Evolutionary conservation across 116 monocot genomes (phyloP).

Genomic region (Phalaenopsis hybrid): DNA sequence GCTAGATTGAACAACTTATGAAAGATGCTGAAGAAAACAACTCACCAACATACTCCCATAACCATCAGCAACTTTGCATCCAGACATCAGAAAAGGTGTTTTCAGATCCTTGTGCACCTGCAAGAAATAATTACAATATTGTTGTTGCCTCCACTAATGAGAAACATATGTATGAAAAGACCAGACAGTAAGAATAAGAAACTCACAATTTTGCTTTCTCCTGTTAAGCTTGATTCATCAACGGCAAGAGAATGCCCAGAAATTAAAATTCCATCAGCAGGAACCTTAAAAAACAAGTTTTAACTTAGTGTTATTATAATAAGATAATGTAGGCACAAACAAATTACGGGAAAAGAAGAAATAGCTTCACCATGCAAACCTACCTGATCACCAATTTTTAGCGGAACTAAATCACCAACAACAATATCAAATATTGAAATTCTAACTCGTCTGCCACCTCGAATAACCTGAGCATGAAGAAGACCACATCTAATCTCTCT

Average conservation of each 20-base stretch:
- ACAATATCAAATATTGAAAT: constrained; percentile 71
- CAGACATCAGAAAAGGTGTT: constrained; percentile 90
- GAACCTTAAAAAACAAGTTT: constrained; percentile 33
- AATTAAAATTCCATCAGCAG: constrained; percentile 69
- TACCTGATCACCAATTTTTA: constrained; percentile 79
- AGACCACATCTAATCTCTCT: not conserved
- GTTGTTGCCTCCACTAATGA: not conserved
- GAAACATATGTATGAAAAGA: not conserved
- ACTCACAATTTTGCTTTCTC: constrained; percentile 69
- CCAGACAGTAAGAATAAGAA: not conserved
- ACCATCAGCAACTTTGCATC: constrained; percentile 99
- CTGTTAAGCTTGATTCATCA: constrained; percentile 84
- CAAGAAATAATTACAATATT: constrained; percentile 6
- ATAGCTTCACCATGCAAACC: not conserved
- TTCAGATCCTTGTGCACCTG: constrained; percentile 82
- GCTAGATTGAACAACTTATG: not conserved
- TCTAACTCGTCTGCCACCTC: constrained; percentile 43
- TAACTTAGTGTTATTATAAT: not conserved
- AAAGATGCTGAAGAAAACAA: not conserved
- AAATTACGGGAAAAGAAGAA: not conserved
- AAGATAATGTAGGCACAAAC: not conserved
- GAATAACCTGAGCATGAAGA: constrained; percentile 36
- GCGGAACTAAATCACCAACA: constrained; percentile 63
- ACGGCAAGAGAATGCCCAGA: constrained; percentile 56
- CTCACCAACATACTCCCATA: constrained; percentile 95